Base-by-base conservation (phyloP, 495 filamentous ascomycete species). In the Aspergillus coremiiformis region DNA sequence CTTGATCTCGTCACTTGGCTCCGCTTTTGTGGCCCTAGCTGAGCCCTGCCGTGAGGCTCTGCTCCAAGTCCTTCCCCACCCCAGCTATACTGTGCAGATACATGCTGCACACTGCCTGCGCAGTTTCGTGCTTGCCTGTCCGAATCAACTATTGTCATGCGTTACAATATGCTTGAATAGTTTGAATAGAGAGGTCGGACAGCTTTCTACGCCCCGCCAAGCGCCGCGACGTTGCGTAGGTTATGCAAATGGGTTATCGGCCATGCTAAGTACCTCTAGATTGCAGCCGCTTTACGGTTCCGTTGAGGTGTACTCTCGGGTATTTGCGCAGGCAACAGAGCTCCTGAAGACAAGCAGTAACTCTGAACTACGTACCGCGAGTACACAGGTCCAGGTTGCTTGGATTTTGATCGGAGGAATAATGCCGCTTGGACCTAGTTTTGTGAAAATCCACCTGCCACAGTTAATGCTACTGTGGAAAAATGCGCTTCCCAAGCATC, bases 161-260 rank as follows among this genome's bases (percentile, higher is more conserved):
- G 82, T 96, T 20, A 95, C 91, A 4, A 87, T 97, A 27, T 96
- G 90, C 66, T 90, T 97, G 87, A 97, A 97, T 67, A 96, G 88
- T 65, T 77, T 96, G 53, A 87, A 81, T 55, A 78, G 94, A 49
- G 94, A 99, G 63, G 74, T 99, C 24, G 80, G 78, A 21, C 79
- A 91, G 22, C 78, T 99, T 17, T 78, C 77, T 10, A 81, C 84
- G 6, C 84, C 83, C 20, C 81, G 90, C 39, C 85, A 90, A 53
- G 89, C 87, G 0, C 84, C 89, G 37, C 82, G 90, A 39, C 78
- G 88, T 49, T 97, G 93, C 66, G 77, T 94, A 19, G 93, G 94
- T 22, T 91, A 90, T 64, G 93, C 93, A 11, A 90, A 97, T 72
- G 93, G 90, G 11, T 80, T 99, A 24, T 88, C 93, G 24, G 88